Percentiles rank a stretch among this genome's conserved stretches.
These are phyloP conservation scores for Mycena vitilis DNA, from an alignment of 768 basidiomycete genomes.

Conservation along the genomic window DNA sequence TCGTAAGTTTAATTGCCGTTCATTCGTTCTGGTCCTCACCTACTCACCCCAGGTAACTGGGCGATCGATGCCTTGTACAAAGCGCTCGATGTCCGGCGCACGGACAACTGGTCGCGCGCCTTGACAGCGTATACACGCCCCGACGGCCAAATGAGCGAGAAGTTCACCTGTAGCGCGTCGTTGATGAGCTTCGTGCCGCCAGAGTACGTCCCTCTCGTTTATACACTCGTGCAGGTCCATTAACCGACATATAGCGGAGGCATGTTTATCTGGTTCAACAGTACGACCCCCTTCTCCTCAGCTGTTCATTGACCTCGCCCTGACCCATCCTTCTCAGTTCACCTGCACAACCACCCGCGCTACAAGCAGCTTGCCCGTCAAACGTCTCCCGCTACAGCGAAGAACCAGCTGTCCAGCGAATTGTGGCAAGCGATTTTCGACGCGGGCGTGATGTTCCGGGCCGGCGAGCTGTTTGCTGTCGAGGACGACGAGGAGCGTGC, in stretches of 20 bases:
- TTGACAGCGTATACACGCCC: conserved; percentile 27
- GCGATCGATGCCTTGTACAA: conserved; percentile 30
- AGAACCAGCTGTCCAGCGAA: conserved; percentile 29
- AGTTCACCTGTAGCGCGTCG: conserved; percentile 25
- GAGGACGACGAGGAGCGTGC: conserved; percentile 35
- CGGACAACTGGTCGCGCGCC: conserved; percentile 22
- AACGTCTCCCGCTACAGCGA: conserved; percentile 32
- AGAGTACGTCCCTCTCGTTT: conserved; percentile 23
- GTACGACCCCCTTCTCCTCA: neutral
- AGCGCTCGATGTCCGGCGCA: conserved; percentile 24
- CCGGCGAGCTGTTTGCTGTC: conserved; percentile 34
- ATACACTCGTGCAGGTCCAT: neutral
- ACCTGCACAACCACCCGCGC: conserved; percentile 36
- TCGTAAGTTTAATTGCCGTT: conserved; percentile 10
- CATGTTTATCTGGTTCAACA: conserved; percentile 37
- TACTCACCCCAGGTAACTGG: conserved; percentile 28
- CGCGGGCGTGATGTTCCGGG: conserved; percentile 28
- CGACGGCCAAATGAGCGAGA: conserved; percentile 32
- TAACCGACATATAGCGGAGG: conserved; percentile 27
- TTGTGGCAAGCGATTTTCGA: conserved; percentile 24
- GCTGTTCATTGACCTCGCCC: neutral
- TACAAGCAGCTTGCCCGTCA: conserved; percentile 29
- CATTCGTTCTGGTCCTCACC: neutral
- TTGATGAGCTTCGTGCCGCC: conserved; percentile 36
- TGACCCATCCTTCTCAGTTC: conserved; percentile 10